phyloP scores from a whole-genome alignment of 495 filamentous ascomycete genomes.

The Aspergillus diversus region DNA sequence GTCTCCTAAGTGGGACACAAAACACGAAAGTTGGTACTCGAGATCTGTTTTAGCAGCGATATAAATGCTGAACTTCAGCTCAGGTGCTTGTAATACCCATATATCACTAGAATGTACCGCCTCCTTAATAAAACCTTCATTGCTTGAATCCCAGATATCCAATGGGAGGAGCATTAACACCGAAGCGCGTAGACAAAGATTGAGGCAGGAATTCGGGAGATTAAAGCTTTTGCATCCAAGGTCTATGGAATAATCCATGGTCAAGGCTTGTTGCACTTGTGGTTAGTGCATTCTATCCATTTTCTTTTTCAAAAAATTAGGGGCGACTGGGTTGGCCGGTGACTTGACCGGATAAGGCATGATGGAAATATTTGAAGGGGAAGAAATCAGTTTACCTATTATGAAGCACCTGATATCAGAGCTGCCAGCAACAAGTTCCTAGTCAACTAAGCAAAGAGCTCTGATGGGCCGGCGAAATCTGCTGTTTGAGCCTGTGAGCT shows the following conservation, averaged over 20 bases:
- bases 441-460: too few species aligned
- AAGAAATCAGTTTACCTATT: too few species aligned
- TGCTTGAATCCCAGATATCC: neutral
- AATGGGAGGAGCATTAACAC: conserved; percentile 11
- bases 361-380: too few species aligned
- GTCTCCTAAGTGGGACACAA: conserved; percentile 28
- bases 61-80: conserved; percentile 30
- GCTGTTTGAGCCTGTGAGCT: too few species aligned
- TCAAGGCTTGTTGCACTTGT: neutral
- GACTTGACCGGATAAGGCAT: too few species aligned
- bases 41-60: conserved; percentile 15
- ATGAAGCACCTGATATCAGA: too few species aligned
- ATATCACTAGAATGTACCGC: conserved; percentile 14
- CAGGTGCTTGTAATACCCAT: conserved; percentile 40
- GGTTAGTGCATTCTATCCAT: neutral
- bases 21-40: conserved; percentile 6
- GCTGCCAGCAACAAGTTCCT: too few species aligned
- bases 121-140: conserved; percentile 7
- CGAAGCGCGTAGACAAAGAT: conserved; percentile 20
- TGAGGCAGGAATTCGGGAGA: conserved; percentile 13
- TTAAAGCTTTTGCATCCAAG: conserved; percentile 19
- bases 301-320: too few species aligned
- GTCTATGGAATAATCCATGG: conserved; percentile 20
- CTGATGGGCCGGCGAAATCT: too few species aligned
- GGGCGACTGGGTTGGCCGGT: too few species aligned